Evolutionary conservation across 2,329 filamentous ascomycete genomes (phyloP), one percentile per base, ranked within the genome.

Genomic region (Hypoxylon sp.): DNA sequence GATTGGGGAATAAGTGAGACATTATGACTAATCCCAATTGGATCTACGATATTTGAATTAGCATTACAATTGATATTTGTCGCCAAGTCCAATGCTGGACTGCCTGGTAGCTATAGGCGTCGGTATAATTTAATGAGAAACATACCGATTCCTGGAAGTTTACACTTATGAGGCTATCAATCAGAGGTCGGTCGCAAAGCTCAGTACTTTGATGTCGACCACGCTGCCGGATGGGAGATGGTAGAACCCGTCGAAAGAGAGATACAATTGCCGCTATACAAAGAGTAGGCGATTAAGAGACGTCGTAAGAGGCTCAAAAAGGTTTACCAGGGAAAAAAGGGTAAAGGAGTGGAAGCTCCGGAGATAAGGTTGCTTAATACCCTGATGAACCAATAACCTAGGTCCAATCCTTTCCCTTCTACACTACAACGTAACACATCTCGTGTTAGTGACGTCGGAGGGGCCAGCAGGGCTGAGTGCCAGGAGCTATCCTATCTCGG

Each of bases 1-100:
- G 79, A 23, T 81, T 81, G 2, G 88, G 88, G 73, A 87, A 87
- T 70, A 85, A 81, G 71, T 79, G 81, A 69, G 83, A 80, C 86
- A 89, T 89, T 70, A 71, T 80, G 74, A 57, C 67, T 37, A 19
- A 11, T 58, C 19, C 37, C 29, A 29, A 58, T 41, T 45, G 27
- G 16, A 39, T 65, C 54, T 69, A 39, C 2, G 6, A 21, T 43
- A 52, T 1, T 6, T 12, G 23, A 12, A 25, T 70, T 25, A 70
- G 58, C 46, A 55, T 43, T 41, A 23, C 25, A 27, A 41, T 50
- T 41, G 27, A 54, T 48, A 21, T n/a, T 29, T 39, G 11, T 6
- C 7, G 9, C 23, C 1, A 19, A 27, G 16, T 29, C 19, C 19
- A 46, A 48, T 48, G 30, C 19, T 47, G 19, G 29, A 19, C 39